phyloP scores from a whole-genome alignment of 352 stramenopile species.

The Phytophthora pluvialis region DNA sequence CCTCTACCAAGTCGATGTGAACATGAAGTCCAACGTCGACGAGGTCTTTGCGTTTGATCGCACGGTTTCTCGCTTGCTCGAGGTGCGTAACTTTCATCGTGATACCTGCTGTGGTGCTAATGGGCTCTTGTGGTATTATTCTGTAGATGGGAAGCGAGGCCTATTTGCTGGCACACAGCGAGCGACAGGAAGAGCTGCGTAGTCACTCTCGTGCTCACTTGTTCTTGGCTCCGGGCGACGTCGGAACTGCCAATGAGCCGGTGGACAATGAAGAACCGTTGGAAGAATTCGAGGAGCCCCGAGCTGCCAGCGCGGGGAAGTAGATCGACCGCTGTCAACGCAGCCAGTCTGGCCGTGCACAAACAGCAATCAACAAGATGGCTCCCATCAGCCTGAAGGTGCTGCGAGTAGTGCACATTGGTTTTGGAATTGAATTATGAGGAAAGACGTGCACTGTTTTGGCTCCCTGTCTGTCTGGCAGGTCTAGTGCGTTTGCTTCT shows the following conservation, averaged over 20 bases:
- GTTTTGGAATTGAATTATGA: conserved; percentile 21
- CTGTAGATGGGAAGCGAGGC: conserved; percentile 72
- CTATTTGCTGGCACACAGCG: conserved; percentile 67
- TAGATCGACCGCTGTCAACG: background rate
- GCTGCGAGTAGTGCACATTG: background rate
- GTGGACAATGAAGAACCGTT: conserved; percentile 28
- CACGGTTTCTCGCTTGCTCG: conserved; percentile 87
- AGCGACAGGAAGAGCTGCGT: conserved; percentile 32
- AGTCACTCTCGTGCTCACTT: conserved; percentile 29
- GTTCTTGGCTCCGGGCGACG: conserved; percentile 27
- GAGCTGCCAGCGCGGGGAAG: conserved; percentile 30
- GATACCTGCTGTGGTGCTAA: conserved; percentile 6
- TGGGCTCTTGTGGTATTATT: background rate
- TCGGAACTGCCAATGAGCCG: conserved; percentile 14
- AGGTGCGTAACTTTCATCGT: conserved; percentile 42
- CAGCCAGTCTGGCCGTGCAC: conserved; percentile 9
- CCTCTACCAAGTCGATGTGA: conserved; percentile 68
- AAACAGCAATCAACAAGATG: conserved; percentile 3
- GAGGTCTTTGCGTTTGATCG: conserved; percentile 88
- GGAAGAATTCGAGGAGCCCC: conserved; percentile 30
- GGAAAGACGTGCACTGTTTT: background rate
- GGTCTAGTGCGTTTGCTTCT: too few relatives aligned
- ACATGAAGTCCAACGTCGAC: conserved; percentile 72
- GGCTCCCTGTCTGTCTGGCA: background rate
- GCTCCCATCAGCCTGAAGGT: background rate